Evolutionary conservation across 768 basidiomycete species (phyloP), one percentile per base, ranked within the genome.

Genomic region (Mycena albidolilacea): DNA sequence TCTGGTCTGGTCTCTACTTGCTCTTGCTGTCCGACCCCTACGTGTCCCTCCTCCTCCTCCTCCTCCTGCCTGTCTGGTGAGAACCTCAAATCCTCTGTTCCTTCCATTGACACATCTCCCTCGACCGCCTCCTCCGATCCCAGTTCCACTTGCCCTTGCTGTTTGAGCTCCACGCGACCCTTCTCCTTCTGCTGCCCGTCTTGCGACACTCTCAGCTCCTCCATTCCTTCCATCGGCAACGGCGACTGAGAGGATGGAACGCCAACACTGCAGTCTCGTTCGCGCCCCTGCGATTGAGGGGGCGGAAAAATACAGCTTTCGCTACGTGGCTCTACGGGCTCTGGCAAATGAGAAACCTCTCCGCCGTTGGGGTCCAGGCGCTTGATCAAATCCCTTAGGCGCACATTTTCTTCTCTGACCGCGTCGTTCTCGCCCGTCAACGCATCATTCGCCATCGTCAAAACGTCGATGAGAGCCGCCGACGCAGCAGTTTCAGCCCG

Each of bases 351-450:
- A 12, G 52, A 30, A 14, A 43, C 7, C 14, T 71, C 58, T 38
- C 15, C 5, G 30, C 41, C 15, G 17, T 60, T 48, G 15, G 57
- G 50, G 1, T 54, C 48, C 9, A 50, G 9, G 11, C 19, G 19
- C 41, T 35, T 35, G 14, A 4, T 30, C 14, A 37, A n/a, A n/a
- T 48, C 48, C 48, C 21, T 52, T n/a, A 69, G 17, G 12, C 48
- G 68, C 23, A 10, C 48, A 44, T 52, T 66, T 30, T 66, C 58
- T 55, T 35, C 60, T 41, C 41, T 67, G n/a, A 72, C 41, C 2
- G 17, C 41, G 2, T 44, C 65, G 43, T 67, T 67, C 71, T 72
- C 71, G n/a, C n/a, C 30, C 44, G 37, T 41, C 41, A 57, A 55
- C 44, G 69, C 37, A 4, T 63, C 61, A 38, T 52, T n/a, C 35